Evolutionary conservation across 2,329 filamentous ascomycete species (phyloP), one percentile per base, ranked within the genome.

Genomic region (Claviceps arundinis): DNA sequence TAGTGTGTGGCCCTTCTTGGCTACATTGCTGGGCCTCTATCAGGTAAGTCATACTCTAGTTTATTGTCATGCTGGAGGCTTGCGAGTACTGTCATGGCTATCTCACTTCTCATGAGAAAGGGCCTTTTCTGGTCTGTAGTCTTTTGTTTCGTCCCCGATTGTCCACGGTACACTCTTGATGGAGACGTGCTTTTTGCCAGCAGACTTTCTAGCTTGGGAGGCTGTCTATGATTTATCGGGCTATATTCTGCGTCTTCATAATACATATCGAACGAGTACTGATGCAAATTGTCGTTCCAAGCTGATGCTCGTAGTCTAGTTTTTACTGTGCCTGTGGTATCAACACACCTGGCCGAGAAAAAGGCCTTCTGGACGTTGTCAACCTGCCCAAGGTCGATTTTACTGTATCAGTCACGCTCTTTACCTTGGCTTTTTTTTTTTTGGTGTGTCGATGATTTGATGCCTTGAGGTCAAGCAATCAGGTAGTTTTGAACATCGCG

Each of bases 401-500:
- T 3, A 30, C 6, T 43, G 26, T 17, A 37, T 26, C 34, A 5
- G 5, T 11, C 17, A 11, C 14, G 24, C 13, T 34, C 16, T 14
- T 14, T 40, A 40, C n/a, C 37, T 40, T n/a, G 19, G 5, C 11
- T 14, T 26, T 44, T 44, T 26, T 16, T 16, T 26, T n/a, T 7
- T 16, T 43, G 8, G 45, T 16, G 19, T 16, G 16, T 24, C 30
- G 17, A 44, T 37, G 47, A 26, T 30, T 40, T 16, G n/a, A 17
- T 42, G 17, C 40, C 45, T 24, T 11, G 3, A 19, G 22, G 13
- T n/a, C 22, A 17, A 37, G 37, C 17, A 38, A 41, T 26, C 9
- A 19, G 40, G 13, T 41, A 37, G 37, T 19, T 56, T 60, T 56
- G 54, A 58, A 34, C 52, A 52, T 37, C 52, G 62, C 55, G 57